phyloP scores from a whole-genome alignment of 208 protist genomes.

The Leishmania turanica region DNA sequence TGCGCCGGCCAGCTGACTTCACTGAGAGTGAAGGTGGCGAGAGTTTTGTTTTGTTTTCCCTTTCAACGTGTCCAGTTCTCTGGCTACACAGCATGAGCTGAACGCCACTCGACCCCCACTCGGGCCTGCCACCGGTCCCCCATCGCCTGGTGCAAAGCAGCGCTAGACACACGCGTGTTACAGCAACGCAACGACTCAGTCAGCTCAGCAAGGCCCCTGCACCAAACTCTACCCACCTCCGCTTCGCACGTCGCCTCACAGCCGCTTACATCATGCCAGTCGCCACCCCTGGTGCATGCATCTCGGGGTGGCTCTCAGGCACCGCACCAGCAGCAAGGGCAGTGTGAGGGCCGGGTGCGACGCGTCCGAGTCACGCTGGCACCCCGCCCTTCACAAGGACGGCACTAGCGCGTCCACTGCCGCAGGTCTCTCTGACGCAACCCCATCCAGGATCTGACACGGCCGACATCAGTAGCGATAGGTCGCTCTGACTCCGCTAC shows the following conservation, averaged over 20 bases:
- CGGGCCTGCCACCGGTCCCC: background rate
- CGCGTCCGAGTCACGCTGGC: background rate
- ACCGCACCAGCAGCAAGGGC: background rate
- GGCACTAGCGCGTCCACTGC: background rate
- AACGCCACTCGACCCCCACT: background rate
- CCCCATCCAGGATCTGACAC: background rate
- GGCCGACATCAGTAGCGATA: background rate
- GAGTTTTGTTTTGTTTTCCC: background rate
- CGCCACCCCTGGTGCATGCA: background rate
- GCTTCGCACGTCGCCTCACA: background rate
- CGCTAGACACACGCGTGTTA: background rate
- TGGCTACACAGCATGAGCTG: background rate
- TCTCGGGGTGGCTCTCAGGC: background rate
- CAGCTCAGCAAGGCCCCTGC: background rate
- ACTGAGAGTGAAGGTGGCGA: background rate
- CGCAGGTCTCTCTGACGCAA: background rate
- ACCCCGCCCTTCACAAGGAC: background rate
- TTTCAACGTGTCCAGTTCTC: background rate
- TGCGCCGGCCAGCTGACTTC: background rate
- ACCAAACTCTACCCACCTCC: background rate
- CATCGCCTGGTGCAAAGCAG: background rate
- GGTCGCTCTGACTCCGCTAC: background rate
- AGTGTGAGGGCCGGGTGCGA: background rate
- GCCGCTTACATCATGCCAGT: background rate
- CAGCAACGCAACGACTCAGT: background rate